These are phyloP conservation scores for Climacium dendroides DNA, from an alignment of 225 moss, liverwort and hornwort genomes.

Conservation along the genomic window DNA sequence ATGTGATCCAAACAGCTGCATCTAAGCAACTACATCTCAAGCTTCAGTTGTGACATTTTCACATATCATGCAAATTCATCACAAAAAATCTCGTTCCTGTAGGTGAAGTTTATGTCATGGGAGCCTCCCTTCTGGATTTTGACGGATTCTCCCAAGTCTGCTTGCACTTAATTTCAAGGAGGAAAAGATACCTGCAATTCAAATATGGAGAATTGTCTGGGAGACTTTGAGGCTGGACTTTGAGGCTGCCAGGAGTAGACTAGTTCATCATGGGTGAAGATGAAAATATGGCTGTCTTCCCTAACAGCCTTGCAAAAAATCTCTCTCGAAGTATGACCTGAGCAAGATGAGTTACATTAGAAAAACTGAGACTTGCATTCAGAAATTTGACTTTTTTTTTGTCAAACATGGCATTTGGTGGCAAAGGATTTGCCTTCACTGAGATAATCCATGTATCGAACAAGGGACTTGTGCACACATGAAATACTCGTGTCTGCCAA, in stretches of 20 bases:
- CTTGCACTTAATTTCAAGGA: conserved; percentile 1
- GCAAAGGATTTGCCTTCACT: conserved; percentile 3
- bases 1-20: background rate
- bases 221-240: no score
- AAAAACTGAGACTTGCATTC: background rate
- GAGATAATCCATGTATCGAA: background rate
- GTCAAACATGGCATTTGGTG: conserved; percentile 14
- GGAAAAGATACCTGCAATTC: conserved; percentile 13
- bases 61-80: no score
- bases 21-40: background rate
- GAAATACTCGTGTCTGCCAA: conserved; percentile 2
- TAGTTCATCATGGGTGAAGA: no score
- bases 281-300: no score
- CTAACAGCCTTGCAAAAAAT: no score
- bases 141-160: conserved; percentile 2
- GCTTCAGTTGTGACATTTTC: background rate
- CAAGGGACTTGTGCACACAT: background rate
- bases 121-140: background rate
- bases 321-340: no score
- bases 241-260: no score
- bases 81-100: background rate
- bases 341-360: no score
- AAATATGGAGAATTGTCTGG: background rate
- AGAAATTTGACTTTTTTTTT: background rate
- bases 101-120: background rate